phyloP scores from a whole-genome alignment of 805 yeast genomes.

The Teunomyces gatunensis region DNA sequence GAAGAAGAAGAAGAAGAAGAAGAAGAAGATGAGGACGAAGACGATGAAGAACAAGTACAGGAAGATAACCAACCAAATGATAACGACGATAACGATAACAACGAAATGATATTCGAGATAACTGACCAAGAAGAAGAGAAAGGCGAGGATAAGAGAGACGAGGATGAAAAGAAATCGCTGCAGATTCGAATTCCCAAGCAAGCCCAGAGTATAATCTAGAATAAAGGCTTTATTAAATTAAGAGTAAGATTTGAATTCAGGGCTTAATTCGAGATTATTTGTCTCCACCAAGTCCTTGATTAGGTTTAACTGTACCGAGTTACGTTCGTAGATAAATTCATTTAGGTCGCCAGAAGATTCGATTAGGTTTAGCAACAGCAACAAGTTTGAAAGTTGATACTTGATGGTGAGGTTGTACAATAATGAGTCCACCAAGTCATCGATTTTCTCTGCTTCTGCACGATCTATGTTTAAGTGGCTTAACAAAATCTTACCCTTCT shows the following conservation, averaged over 20 bases:
- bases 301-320: constrained; percentile 16
- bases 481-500: background rate
- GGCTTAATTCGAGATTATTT: constrained; percentile 12
- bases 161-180: background rate
- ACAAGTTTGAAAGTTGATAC: constrained; percentile 32
- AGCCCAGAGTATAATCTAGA: constrained; percentile 4
- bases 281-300: constrained; percentile 13
- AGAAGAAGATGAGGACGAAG: constrained; percentile 11
- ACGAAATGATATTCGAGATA: constrained; percentile 22
- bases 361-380: constrained; percentile 12
- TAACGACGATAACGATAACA: constrained; percentile 9
- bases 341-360: constrained; percentile 17
- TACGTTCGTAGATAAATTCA: constrained; percentile 22
- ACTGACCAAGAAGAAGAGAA: constrained; percentile 13
- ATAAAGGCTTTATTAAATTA: background rate
- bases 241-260: constrained; percentile 6
- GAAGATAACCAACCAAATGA: background rate
- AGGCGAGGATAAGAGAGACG: background rate
- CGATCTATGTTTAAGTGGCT: background rate
- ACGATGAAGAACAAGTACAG: constrained; percentile 1
- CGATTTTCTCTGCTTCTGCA: constrained; percentile 42
- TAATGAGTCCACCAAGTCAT: constrained; percentile 66
- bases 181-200: constrained; percentile 6
- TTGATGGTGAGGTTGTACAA: constrained; percentile 56
- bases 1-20: constrained; percentile 9